Base-by-base conservation (phyloP, 345 rosid genomes). In the Syzygium jambos region DNA sequence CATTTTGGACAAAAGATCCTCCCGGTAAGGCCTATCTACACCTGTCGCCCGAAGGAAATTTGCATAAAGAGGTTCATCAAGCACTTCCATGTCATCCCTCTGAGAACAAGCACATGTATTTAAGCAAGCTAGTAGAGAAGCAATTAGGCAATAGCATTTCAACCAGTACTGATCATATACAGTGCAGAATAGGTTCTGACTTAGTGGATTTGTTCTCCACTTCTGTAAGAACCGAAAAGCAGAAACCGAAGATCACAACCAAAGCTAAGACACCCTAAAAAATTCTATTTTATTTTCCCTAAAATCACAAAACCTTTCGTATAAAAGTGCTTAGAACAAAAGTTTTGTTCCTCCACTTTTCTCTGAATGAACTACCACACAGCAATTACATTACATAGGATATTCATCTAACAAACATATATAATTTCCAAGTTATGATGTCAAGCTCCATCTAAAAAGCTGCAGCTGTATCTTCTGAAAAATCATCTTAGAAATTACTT, bases 31-130 rank as follows among this genome's bases (percentile, higher is more conserved):
- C 89, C 98, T 91, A 63, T 93, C 92, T 73, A 87, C 43, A 77
- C 96, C 92, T 5, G 96, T 93, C 77, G 84, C 90, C 59, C 86
- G 91, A 55, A 95, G 94, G 90, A 93, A 95, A 86, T 89, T 87
- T 51, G 93, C 95, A 87, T 96, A 96, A 34, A 95, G 91, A 11
- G 98, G 98, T 89, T 97, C 97, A 53, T 97, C 98, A 5, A 94
- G 91, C 89, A 94, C 96, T 88, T 97, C 97, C 34, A 27, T 90
- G 91, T 95, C 98, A 91, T 94, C 95, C 93, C 98, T 97, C 99
- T 95, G 77, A 57, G 41, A 25, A 52, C 30, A 52, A 63, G 51
- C n/a, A 49, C 29, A 52, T 52, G 30, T 30, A 56, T 34, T 46
- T 86, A 34, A 86, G 38, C 29, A 86, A 86, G 53, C 23, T 38